These are phyloP conservation scores for Talaromyces verruculosus DNA, from an alignment of 2,329 filamentous ascomycete genomes.

Conservation along the genomic window DNA sequence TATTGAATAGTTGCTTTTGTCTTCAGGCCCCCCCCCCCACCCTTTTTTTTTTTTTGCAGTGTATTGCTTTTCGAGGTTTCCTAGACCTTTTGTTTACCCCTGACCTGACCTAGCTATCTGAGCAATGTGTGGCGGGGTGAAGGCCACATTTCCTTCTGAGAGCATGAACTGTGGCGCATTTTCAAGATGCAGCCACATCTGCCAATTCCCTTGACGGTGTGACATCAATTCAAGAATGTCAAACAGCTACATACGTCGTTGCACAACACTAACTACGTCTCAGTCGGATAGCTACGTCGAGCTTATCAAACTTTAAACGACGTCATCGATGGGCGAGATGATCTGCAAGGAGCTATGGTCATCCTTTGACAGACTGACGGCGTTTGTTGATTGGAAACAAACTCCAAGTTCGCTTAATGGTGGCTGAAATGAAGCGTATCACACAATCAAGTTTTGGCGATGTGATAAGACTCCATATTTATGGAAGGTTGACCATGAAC, in stretches of 20 bases:
- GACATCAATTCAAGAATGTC: background rate
- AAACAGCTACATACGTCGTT: background rate
- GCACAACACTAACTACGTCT: background rate
- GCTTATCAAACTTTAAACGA: background rate
- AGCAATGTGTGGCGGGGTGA: background rate
- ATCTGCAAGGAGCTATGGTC: background rate
- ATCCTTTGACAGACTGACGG: background rate
- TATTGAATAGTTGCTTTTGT: no score
- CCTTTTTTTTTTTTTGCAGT: no score
- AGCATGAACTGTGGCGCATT: background rate
- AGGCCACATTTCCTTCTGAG: background rate
- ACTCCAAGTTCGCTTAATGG: background rate
- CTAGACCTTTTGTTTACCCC: no score
- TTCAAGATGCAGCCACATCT: background rate
- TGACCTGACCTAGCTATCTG: no score
- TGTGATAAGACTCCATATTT: background rate
- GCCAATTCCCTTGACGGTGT: background rate
- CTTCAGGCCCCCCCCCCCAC: no score
- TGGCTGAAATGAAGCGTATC: constrained; percentile 1
- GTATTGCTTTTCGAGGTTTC: no score
- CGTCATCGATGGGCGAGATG: background rate
- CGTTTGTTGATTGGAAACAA: background rate
- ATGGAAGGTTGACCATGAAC: background rate
- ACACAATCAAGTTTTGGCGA: constrained; percentile 2
- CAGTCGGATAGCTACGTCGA: background rate